Base-by-base conservation (phyloP, 495 filamentous ascomycete genomes). In the Lasiosphaeriaceae sp. region DNA sequence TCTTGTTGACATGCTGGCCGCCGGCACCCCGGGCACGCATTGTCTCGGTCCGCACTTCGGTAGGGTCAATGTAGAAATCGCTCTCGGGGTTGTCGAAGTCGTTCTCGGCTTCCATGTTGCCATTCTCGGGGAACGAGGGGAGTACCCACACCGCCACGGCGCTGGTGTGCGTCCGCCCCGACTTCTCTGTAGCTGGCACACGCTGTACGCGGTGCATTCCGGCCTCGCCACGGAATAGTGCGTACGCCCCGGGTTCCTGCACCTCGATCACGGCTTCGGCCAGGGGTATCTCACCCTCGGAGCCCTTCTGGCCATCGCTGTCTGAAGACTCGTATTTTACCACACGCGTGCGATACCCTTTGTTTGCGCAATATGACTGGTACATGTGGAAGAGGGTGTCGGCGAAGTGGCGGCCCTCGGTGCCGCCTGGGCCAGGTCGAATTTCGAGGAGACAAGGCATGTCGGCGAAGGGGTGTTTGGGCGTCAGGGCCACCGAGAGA, bases 1-100 rank as follows among this genome's bases (percentile, higher is more conserved):
- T 98, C 60, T 89, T 97, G 71, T 98, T 98, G 67, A 98, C 94
- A 69, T 97, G 95, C 74, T 98, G 94, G 6, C 94, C 94, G 17
- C 94, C 94, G 2, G 94, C 92, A 26, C 94, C 94, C 49, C 88
- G 78, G 1, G 94, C 90, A 26, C 92, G 83, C 92, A 97, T 96
- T 62, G 89, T 88, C 65, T 98, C 95, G 9, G 83, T 79, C 41
- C 84, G 80, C 35, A 98, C 95, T 57, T 97, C 93, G 59, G 85
- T 81, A 11, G 90, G 84, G 71, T 93, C 85, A 55, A 98, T 80
- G 70, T 93, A 93, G 74, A 92, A 96, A 67, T 96, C 90, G 69
- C 86, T 93, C 39, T 83, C 86, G 0, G 94, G 94, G 61, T 98
- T 87, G 49, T 91, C 83, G 63, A 86, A 82, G 60, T 88, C 83